Percentiles rank a stretch among this genome's conserved stretches.
Evolutionary conservation across 2,329 filamentous ascomycete species (phyloP).

Genomic region (Leptoxyphium fumago): DNA sequence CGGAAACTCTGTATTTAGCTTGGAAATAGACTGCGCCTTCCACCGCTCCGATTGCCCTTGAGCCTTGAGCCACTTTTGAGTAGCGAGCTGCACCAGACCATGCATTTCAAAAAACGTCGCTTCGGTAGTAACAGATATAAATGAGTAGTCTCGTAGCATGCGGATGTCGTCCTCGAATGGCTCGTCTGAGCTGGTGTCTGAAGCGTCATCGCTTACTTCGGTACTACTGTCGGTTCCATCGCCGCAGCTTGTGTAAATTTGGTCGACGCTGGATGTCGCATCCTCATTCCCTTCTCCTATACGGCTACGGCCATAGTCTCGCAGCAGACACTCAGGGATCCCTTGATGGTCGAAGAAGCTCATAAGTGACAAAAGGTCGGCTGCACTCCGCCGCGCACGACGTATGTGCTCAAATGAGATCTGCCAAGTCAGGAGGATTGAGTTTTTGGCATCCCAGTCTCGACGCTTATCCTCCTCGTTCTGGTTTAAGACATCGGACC

Average conservation of each 20-base stretch:
- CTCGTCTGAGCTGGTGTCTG: slow-evolving; percentile 1
- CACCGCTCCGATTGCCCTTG: neutral
- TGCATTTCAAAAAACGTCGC: neutral
- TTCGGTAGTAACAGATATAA: neutral
- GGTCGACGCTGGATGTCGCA: neutral
- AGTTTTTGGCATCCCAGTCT: slow-evolving; percentile 7
- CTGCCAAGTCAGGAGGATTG: slow-evolving; percentile 10
- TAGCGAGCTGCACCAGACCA: neutral
- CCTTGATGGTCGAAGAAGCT: neutral
- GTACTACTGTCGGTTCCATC: neutral
- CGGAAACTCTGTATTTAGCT: neutral
- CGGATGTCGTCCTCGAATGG: neutral
- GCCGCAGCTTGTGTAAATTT: neutral
- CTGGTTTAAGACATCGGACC: neutral
- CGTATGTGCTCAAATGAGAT: slow-evolving; percentile 12
- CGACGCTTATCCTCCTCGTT: slow-evolving; percentile 2
- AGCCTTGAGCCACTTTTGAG: neutral
- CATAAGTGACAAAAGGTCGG: neutral
- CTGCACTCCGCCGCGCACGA: neutral
- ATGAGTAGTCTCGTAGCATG: neutral
- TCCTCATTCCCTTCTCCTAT: too few species aligned
- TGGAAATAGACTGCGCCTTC: neutral
- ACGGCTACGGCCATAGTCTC: neutral
- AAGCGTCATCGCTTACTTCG: slow-evolving; percentile 5
- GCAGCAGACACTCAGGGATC: neutral